Conservation (phyloP, 768 basidiomycete species). For the Trametes cinnabarina region DNA sequence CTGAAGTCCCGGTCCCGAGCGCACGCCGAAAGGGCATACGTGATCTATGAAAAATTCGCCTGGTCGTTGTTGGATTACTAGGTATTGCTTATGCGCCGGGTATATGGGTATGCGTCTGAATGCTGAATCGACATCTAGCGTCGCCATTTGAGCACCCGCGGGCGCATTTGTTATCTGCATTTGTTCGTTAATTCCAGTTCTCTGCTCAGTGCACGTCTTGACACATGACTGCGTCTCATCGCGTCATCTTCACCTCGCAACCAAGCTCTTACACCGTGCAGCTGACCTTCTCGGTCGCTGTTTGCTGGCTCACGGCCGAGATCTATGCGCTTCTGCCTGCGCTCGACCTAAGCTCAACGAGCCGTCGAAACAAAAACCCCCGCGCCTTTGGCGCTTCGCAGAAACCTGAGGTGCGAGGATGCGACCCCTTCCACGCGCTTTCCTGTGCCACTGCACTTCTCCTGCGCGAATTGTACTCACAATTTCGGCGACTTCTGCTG, state of each 20-base stretch:
- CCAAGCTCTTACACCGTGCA: too few relatives aligned
- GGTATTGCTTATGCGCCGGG: neutral
- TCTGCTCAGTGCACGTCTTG: neutral
- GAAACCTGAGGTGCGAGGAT: neutral
- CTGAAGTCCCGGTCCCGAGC: neutral
- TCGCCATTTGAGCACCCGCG: neutral
- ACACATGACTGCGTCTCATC: neutral
- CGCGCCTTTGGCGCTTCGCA: too few relatives aligned
- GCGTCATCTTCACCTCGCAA: too few relatives aligned
- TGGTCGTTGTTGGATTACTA: neutral
- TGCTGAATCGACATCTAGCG: conserved; percentile 2
- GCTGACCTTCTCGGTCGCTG: too few relatives aligned
- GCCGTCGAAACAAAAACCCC: too few relatives aligned
- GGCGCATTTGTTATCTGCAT: conserved; percentile 1
- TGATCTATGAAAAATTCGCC: conserved; percentile 1
- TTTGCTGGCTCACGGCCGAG: too few relatives aligned
- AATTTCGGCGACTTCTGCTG: neutral
- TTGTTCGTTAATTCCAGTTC: neutral
- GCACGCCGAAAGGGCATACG: neutral
- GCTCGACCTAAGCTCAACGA: too few relatives aligned
- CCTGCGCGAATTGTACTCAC: neutral
- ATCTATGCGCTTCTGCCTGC: too few relatives aligned
- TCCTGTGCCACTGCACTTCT: too few relatives aligned
- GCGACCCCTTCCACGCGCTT: neutral
- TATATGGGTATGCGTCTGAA: neutral